phyloP scores from a whole-genome alignment of 257 asterid genomes.

The Rehmannia glutinosa region DNA sequence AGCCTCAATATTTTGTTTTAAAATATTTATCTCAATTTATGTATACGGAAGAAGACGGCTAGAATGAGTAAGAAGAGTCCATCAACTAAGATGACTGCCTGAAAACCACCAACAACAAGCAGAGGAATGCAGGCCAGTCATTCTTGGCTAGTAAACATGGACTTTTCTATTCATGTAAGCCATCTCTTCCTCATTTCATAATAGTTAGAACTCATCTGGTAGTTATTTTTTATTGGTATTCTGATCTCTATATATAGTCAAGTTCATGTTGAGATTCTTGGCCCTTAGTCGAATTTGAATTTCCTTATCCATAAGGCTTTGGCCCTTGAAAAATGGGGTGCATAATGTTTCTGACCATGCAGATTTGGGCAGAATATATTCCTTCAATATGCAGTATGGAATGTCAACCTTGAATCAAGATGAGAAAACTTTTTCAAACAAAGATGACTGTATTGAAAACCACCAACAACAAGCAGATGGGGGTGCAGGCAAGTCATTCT shows the following conservation, averaged over 20 bases:
- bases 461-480: too few relatives aligned
- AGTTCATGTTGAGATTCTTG: not conserved
- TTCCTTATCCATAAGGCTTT: not conserved
- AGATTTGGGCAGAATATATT: too few relatives aligned
- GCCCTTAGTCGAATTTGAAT: not conserved
- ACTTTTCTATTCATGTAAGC: not conserved
- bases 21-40: too few relatives aligned
- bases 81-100: not conserved
- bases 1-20: not conserved
- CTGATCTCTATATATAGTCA: not conserved
- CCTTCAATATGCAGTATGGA: too few relatives aligned
- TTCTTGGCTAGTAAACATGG: not conserved
- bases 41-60: too few relatives aligned
- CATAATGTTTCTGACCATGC: too few relatives aligned
- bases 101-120: not conserved
- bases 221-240: not conserved
- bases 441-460: too few relatives aligned
- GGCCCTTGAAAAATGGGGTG: not conserved
- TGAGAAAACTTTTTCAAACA: too few relatives aligned
- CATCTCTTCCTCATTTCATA: not conserved
- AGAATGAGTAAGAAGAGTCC: not conserved
- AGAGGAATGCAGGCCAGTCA: not conserved
- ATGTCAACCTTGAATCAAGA: too few relatives aligned
- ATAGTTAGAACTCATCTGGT: too few relatives aligned
- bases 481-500: too few relatives aligned